A percentile compares a stretch with the other conserved stretches of the same genome.
Conservation (phyloP, 371 early-diverging fungal genomes). For the Cokeromyces recurvatus region DNA sequence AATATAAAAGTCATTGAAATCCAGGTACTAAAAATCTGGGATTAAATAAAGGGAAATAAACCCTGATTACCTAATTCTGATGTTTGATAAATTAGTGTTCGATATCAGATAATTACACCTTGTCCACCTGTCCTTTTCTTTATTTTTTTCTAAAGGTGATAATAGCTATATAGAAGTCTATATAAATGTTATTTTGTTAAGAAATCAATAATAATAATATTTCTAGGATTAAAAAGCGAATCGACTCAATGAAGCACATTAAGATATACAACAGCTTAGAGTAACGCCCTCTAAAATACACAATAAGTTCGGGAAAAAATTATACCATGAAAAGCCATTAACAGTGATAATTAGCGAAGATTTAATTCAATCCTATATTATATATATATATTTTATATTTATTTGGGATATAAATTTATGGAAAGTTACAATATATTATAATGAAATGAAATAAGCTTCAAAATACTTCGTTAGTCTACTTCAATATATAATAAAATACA, state of each 20-base stretch:
- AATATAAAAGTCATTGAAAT: no score
- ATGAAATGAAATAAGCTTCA: no score
- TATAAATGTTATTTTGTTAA: slow-evolving; percentile 7
- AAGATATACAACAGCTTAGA: slow-evolving; percentile 18
- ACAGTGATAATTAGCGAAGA: background rate
- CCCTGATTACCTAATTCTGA: no score
- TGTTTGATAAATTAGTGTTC: no score
- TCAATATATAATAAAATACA: no score
- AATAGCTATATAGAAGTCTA: slow-evolving; percentile 1
- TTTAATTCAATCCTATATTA: background rate
- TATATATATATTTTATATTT: background rate
- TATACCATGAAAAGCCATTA: background rate
- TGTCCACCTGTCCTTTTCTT: no score
- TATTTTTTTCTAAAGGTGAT: slow-evolving; percentile 2
- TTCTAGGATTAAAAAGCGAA: slow-evolving; percentile 3
- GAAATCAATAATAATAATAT: slow-evolving; percentile 5
- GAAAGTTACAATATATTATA: no score
- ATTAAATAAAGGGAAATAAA: no score
- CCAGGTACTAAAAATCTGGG: no score
- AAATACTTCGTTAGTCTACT: background rate
- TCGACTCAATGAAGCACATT: slow-evolving; percentile 1
- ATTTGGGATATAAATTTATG: background rate
- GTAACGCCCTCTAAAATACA: slow-evolving; percentile 36
- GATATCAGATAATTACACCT: no score
- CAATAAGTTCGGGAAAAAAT: background rate